Conservation (phyloP, 306 rosid genomes). For the Cucumis hystrix region DNA sequence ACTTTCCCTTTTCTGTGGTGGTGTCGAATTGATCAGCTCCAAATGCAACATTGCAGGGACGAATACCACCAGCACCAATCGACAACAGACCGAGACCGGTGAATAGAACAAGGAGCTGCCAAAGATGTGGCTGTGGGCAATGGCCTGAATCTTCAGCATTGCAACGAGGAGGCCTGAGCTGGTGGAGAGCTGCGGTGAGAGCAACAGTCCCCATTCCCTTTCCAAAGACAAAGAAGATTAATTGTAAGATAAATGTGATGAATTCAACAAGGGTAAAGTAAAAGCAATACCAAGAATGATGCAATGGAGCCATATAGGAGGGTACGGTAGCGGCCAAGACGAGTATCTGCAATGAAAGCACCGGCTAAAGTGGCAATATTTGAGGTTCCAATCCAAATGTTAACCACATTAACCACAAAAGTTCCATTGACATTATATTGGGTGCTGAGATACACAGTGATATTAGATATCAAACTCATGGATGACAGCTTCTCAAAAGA, state of each 20-base stretch:
- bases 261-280: background rate
- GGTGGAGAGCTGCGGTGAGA: conserved; percentile 47
- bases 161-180: conserved; percentile 43
- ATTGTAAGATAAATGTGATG: background rate
- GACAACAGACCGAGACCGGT: conserved; percentile 42
- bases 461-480: conserved; percentile 65
- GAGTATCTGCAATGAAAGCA: conserved; percentile 67
- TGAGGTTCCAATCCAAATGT: conserved; percentile 65
- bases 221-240: background rate
- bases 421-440: conserved; percentile 43
- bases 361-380: conserved; percentile 52
- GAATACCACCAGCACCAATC: conserved; percentile 69
- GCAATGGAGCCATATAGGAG: conserved; percentile 47
- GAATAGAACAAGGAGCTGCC: conserved; percentile 57
- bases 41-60: conserved; percentile 82
- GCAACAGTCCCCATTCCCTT: conserved; percentile 62
- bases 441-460: conserved; percentile 36
- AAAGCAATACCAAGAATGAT: conserved; percentile 45
- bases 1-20: conserved; percentile 44
- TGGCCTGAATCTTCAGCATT: conserved; percentile 11
- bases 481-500: conserved; percentile 86
- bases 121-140: conserved; percentile 30
- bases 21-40: conserved; percentile 81
- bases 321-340: conserved; percentile 57
- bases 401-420: conserved; percentile 43